Conservation (phyloP, 257 asterid species). For the Cruciata laevipes region DNA sequence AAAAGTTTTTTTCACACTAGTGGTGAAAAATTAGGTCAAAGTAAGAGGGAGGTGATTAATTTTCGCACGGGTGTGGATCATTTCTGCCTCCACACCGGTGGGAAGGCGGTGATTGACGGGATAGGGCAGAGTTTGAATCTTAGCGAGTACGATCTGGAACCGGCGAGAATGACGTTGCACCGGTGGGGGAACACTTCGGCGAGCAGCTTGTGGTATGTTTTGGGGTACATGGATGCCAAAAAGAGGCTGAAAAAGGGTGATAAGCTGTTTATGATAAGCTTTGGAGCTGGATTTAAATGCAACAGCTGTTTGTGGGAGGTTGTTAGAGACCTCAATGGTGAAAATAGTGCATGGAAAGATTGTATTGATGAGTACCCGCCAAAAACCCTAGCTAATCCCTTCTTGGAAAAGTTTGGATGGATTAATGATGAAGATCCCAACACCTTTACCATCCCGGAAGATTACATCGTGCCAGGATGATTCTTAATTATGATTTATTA, state of each 20-base stretch:
- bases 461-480: slow-evolving; percentile 51
- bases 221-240: slow-evolving; percentile 88
- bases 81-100: slow-evolving; percentile 88
- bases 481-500: background rate
- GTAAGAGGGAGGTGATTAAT: slow-evolving; percentile 41
- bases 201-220: slow-evolving; percentile 79
- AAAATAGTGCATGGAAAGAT: slow-evolving; percentile 58
- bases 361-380: slow-evolving; percentile 54
- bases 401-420: slow-evolving; percentile 80
- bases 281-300: slow-evolving; percentile 96
- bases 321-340: slow-evolving; percentile 53
- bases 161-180: slow-evolving; percentile 94
- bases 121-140: slow-evolving; percentile 43
- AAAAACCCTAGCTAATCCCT: slow-evolving; percentile 52
- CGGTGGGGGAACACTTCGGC: slow-evolving; percentile 95
- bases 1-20: background rate
- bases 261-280: slow-evolving; percentile 67
- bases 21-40: slow-evolving; percentile 18
- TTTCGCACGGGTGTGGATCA: slow-evolving; percentile 76
- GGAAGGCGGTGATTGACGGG: slow-evolving; percentile 87
- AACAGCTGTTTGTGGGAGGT: slow-evolving; percentile 91
- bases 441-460: slow-evolving; percentile 48
- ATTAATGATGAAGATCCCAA: slow-evolving; percentile 55
- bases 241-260: slow-evolving; percentile 69
- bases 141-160: slow-evolving; percentile 70